phyloP scores from a whole-genome alignment of 148 eudicot species.

The Vaccinium vitisidaea region DNA sequence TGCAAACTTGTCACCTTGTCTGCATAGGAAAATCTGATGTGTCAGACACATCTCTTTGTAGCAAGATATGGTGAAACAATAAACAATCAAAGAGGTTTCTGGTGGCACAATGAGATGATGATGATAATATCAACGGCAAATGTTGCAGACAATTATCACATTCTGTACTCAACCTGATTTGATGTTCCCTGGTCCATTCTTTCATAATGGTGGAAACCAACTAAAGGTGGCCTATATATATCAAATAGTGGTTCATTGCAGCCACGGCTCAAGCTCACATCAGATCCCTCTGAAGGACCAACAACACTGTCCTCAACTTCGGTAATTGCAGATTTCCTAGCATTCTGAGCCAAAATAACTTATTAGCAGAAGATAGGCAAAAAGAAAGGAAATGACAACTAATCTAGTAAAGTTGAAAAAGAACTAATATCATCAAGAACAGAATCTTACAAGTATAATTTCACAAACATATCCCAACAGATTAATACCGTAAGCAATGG shows the following conservation, averaged over 20 bases:
- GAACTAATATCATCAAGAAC: neutral
- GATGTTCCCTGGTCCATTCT: conserved; percentile 49
- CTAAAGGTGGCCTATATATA: conserved; percentile 54
- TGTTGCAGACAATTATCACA: neutral
- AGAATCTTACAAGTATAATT: conserved; percentile 6
- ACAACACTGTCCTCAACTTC: conserved; percentile 37
- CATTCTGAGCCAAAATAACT: conserved; percentile 41
- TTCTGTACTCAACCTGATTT: conserved; percentile 49
- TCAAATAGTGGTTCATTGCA: conserved; percentile 44
- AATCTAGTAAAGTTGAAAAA: neutral
- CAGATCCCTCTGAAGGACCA: conserved; percentile 35
- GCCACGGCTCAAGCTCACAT: conserved; percentile 52
- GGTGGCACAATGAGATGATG: neutral
- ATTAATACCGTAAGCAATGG: neutral
- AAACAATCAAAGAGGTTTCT: neutral
- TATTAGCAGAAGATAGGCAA: neutral
- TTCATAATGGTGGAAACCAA: conserved; percentile 74
- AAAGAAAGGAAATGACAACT: neutral
- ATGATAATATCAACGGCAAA: neutral
- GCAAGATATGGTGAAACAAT: neutral
- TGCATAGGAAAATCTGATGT: neutral
- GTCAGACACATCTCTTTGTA: neutral
- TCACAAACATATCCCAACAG: neutral
- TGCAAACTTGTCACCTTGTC: neutral
- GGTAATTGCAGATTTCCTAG: conserved; percentile 30